Conservation (phyloP, 1,284 basidiomycete genomes). For the Pisolithus thermaeus region DNA sequence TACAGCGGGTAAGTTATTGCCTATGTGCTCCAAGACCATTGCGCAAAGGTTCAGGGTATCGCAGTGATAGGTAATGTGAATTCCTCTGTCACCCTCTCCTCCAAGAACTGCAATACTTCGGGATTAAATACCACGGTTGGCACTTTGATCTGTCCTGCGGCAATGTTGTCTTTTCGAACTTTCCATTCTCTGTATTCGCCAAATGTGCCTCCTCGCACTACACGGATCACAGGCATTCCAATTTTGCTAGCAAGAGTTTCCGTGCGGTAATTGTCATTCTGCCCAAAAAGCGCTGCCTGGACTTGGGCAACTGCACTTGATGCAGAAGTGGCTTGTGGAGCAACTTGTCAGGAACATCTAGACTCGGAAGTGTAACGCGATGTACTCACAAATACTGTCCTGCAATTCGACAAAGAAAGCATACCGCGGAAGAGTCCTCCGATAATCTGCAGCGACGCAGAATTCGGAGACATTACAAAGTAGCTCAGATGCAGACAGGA, state of each 20-base stretch:
- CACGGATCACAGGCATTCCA: slow-evolving; percentile 4
- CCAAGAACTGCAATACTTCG: slow-evolving; percentile 8
- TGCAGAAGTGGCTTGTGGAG: slow-evolving; percentile 3
- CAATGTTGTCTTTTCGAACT: slow-evolving; percentile 7
- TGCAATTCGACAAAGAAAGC: slow-evolving; percentile 18
- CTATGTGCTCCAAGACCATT: too few species aligned
- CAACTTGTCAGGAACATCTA: not conserved
- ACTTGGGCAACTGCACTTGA: slow-evolving; percentile 5
- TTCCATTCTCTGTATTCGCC: slow-evolving; percentile 17
- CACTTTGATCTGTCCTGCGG: slow-evolving; percentile 16
- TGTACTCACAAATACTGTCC: slow-evolving; percentile 6
- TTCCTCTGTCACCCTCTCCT: slow-evolving; percentile 9
- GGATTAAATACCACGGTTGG: slow-evolving; percentile 14
- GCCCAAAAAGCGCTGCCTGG: slow-evolving; percentile 7
- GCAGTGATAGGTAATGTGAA: slow-evolving; percentile 1
- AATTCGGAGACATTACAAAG: slow-evolving; percentile 16
- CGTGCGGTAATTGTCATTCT: slow-evolving; percentile 14
- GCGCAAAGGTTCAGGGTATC: too few species aligned
- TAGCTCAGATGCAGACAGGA: slow-evolving; percentile 10
- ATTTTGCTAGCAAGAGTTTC: slow-evolving; percentile 11
- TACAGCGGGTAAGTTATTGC: too few species aligned
- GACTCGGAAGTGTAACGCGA: not conserved
- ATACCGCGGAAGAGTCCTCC: slow-evolving; percentile 14
- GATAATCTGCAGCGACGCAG: slow-evolving; percentile 13
- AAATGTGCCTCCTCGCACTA: slow-evolving; percentile 17